Evolutionary conservation across 352 stramenopile genomes (phyloP), one percentile per base, ranked within the genome.

Genomic region (Globisporangium spinosum): DNA sequence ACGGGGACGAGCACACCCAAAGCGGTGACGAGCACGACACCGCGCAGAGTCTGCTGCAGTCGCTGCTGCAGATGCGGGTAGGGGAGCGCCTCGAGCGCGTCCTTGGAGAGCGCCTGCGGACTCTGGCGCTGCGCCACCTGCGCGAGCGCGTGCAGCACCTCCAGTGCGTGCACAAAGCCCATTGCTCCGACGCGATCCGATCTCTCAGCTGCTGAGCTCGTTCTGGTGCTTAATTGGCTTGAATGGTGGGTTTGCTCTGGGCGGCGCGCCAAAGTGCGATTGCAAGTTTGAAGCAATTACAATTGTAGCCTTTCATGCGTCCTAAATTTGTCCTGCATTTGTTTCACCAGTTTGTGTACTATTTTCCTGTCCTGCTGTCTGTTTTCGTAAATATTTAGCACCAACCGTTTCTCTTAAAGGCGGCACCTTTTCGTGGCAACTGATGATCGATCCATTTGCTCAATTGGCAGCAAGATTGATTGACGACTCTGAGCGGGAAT

Each of bases 31-130:
- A 89, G 72, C 45, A 73, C 70, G 40, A 83, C 75, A n/a, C 70
- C 78, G 62, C 77, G 78, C 35, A 87, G 59, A 25, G 77, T 77
- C 51, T 86, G 80, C 66, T 85, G 78, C 58, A 89, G 66, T 8
- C 79, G 77, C 70, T 84, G 80, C 68, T 89, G 80, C 10, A 89
- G 57, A 29, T 84, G 75, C 23, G 77, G 77, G 56, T 77, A 79
- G 6, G 73, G 78, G 1, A 70, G 62, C 62, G 57, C 32, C 7
- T 40, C 29, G 29, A 63, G 32, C 5, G 54, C 13, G 7, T 49
- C 58, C 6, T 34, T 20, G 10, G 56, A 62, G 6, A 66, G 29
- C 32, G n/a, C 38, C 15, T 69, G 54, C 20, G 65, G 32, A 22
- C 45, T 64, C 6, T 64, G 47, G 17, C 32, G 54, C 32, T 67